phyloP scores from a whole-genome alignment of 108 stramenopile genomes.

The Cyclostephanos invisitatus region DNA sequence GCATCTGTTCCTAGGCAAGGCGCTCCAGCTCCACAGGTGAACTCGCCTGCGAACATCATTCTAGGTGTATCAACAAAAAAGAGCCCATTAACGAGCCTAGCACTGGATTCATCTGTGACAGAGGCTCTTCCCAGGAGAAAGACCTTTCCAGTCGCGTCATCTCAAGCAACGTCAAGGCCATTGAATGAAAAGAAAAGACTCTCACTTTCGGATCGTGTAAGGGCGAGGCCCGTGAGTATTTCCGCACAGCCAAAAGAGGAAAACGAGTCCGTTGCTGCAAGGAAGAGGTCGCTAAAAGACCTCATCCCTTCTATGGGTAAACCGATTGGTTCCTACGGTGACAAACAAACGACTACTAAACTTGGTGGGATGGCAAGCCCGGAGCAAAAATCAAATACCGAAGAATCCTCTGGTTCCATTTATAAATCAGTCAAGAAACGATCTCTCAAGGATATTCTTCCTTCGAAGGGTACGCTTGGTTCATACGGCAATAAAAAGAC shows the following conservation, averaged over 20 bases:
- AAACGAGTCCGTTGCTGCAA: not conserved
- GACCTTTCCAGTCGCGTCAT: slow-evolving; percentile 6
- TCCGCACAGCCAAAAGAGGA: not conserved
- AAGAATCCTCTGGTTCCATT: slow-evolving; percentile 2
- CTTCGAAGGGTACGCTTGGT: slow-evolving; percentile 17
- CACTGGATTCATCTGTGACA: not conserved
- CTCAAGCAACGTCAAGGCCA: slow-evolving; percentile 15
- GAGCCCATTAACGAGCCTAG: slow-evolving; percentile 13
- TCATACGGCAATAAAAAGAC: slow-evolving; percentile 17
- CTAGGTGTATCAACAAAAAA: not conserved
- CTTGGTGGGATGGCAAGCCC: slow-evolving; percentile 38
- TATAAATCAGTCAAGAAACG: slow-evolving; percentile 12
- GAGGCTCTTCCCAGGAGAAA: slow-evolving; percentile 10
- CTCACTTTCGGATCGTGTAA: slow-evolving; percentile 4
- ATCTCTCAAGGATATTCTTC: slow-evolving; percentile 27
- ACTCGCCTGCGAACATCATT: slow-evolving; percentile 8
- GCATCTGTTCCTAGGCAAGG: slow-evolving; percentile 10
- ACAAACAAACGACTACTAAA: slow-evolving; percentile 18
- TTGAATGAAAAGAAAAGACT: slow-evolving; percentile 1
- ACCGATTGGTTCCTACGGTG: slow-evolving; percentile 6
- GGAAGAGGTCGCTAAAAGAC: slow-evolving; percentile 5
- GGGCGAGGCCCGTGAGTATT: not conserved
- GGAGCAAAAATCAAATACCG: slow-evolving; percentile 3
- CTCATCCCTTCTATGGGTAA: slow-evolving; percentile 6
- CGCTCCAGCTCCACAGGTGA: slow-evolving; percentile 1